Base-by-base conservation (phyloP, 2,329 filamentous ascomycete species). In the Colletotrichum lentis region DNA sequence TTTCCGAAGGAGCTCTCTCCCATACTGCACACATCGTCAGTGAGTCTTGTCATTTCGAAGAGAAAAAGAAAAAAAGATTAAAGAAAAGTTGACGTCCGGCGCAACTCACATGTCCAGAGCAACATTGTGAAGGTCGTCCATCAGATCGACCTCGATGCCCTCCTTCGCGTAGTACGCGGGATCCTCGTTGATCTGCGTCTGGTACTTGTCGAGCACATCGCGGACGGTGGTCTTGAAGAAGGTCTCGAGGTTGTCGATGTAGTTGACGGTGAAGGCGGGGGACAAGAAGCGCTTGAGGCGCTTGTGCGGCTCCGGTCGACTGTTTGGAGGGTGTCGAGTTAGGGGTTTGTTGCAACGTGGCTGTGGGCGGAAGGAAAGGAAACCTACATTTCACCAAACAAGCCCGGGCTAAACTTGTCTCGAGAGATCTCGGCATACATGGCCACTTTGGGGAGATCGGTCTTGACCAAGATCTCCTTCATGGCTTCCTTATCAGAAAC, bases 51-150 rank as follows among this genome's bases (percentile, higher is more conserved):
- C 10, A 18, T 16, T 16, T 10, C 8, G 7, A n/a, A 3, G 1
- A n/a, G 7, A n/a, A 3, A 2, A n/a, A 20, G 27, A n/a, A n/a
- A n/a, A n/a, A n/a, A n/a, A n/a, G n/a, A n/a, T n/a, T n/a, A n/a
- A n/a, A n/a, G n/a, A n/a, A n/a, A n/a, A n/a, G n/a, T n/a, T 20
- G 18, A 5, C 7, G 12, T 14, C 20, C 20, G 5, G 18, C 18
- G 49, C 1, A 7, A 44, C 72, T 46, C 43, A 71, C 72, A 73
- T 74, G 24, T 74, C 73, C 16, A 74, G 66, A 18, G 73, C 73
- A 22, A 74, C 71, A 24, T 74, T 74, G 39, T 74, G 73, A 8
- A 74, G 69, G 53, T 74, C 73, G 6, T 74, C 73, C 72, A 74
- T 74, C 58, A 74, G 31, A 52, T 74, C 72, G 3, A 67, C 71